Percentiles rank a stretch among this genome's conserved stretches.
These are phyloP conservation scores for Gaeumannomyces tritici DNA, from an alignment of 2,329 filamentous ascomycete genomes.

Conservation along the genomic window DNA sequence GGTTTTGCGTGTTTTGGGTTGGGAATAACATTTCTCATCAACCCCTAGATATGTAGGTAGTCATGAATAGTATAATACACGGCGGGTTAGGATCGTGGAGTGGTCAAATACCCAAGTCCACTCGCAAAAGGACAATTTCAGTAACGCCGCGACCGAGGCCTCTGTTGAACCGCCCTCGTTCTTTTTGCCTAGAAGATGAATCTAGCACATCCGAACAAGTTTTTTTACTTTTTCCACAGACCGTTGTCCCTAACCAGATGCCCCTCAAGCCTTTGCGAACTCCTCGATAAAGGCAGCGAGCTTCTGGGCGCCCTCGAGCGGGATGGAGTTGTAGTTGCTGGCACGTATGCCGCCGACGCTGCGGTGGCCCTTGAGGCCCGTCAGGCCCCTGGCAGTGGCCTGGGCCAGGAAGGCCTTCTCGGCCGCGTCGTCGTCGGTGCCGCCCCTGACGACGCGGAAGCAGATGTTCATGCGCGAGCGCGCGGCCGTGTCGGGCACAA, in stretches of 20 bases:
- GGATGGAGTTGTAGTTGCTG: slow-evolving; percentile 82
- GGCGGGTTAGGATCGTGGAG: background rate
- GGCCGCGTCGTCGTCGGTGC: slow-evolving; percentile 50
- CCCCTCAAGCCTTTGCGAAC: slow-evolving; percentile 30
- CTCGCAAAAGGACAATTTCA: background rate
- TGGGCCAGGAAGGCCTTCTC: slow-evolving; percentile 76
- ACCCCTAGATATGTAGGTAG: no score
- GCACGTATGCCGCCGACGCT: slow-evolving; percentile 78
- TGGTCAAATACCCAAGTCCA: background rate
- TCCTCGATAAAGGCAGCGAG: slow-evolving; percentile 51
- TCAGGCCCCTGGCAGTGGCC: slow-evolving; percentile 57
- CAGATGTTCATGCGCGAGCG: slow-evolving; percentile 94
- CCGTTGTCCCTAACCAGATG: no score
- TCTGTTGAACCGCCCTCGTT: background rate
- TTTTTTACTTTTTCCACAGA: no score
- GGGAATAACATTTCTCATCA: background rate
- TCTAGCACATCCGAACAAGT: no score
- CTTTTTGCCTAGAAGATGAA: background rate
- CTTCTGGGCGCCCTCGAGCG: slow-evolving; percentile 56
- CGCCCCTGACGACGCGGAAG: slow-evolving; percentile 60
- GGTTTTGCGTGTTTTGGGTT: background rate
- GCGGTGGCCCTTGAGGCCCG: slow-evolving; percentile 81
- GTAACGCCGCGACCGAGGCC: background rate
- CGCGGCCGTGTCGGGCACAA: slow-evolving; percentile 66
- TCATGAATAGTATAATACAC: background rate